Base-by-base conservation (phyloP, 441 rosid genomes). In the Eutrema salsugineum region DNA sequence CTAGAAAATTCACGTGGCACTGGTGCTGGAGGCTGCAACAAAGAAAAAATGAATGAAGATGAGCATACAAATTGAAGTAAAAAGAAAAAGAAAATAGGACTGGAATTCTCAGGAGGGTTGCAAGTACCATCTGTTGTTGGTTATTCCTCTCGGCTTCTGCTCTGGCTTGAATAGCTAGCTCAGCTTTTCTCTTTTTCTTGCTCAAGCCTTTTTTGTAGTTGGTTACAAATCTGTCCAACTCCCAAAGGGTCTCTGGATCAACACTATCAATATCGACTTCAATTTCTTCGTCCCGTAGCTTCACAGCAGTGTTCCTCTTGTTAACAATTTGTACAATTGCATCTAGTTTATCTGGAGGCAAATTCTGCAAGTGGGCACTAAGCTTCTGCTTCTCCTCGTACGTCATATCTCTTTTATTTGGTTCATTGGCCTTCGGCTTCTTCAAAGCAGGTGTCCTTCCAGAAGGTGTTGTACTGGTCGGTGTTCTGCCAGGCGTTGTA, bases 221-320 rank as follows among this genome's bases (percentile, higher is more conserved):
- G 74, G 95, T 89, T 1, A 89, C 94, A 85, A 93, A 95, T 80
- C 98, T 86, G 78, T 93, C 99, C 51, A 95, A 87, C 83, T 95
- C 99, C 99, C 99, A 95, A 40, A 95, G 88, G 56, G 99, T 96
- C 87, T 95, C 99, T 0, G 91, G 85, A 79, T 95, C 99, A 81
- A 95, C 98, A 83, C 89, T 87, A 78, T 95, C 99, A 79, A 95
- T 95, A 80, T 95, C 99, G 32, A 95, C 98, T 80, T 95, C 99
- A 71, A 95, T 93, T 80, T 95, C 99, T 72, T 88, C 97, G 38
- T 93, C 99, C 35, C 83, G 90, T 66, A 87, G 91, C 68, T 78
- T 81, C 40, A 95, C 84, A 11, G 95, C 74, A 1, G 99, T 83
- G 80, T 88, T 95, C 78, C 97, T 89, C 82, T 88, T 93, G 85